Percentiles rank a stretch among this genome's conserved stretches.
Evolutionary conservation across 352 stramenopile species (phyloP).

Genomic region (Thalassiosira allenii): DNA sequence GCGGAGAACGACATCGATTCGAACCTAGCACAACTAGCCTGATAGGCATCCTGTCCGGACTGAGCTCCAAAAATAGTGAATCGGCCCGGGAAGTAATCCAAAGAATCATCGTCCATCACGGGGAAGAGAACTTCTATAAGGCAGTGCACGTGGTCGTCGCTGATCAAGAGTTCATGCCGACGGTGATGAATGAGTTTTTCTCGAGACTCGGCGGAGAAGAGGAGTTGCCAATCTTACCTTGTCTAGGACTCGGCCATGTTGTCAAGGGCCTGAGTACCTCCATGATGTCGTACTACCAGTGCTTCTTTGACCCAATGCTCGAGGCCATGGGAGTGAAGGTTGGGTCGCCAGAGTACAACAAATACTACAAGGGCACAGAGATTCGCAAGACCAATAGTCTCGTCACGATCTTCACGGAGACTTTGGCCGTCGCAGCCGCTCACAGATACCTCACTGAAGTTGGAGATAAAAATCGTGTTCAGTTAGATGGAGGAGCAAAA

Average conservation of each 20-base stretch:
- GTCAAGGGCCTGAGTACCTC: constrained; percentile 7
- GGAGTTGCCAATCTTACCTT: constrained; percentile 15
- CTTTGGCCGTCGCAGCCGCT: constrained; percentile 1
- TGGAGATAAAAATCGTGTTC: constrained; percentile 5
- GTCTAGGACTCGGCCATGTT: constrained; percentile 11
- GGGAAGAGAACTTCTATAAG: constrained; percentile 16
- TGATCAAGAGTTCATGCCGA: constrained; percentile 37
- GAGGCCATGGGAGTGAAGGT: constrained; percentile 12
- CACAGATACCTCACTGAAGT: constrained; percentile 22
- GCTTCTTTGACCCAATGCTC: constrained; percentile 33
- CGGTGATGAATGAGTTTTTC: constrained; percentile 32
- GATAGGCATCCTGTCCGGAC: constrained; percentile 1
- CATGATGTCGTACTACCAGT: constrained; percentile 32
- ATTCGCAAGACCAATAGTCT: constrained; percentile 28
- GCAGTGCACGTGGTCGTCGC: constrained; percentile 21
- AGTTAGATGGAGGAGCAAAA: neutral
- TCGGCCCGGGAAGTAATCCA: constrained; percentile 12
- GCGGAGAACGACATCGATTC: constrained; percentile 16
- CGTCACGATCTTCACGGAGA: constrained; percentile 19
- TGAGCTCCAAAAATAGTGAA: constrained; percentile 32
- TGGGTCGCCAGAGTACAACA: constrained; percentile 16
- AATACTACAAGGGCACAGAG: constrained; percentile 19
- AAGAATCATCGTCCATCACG: constrained; percentile 8
- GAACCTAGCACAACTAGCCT: neutral
- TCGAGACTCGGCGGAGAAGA: constrained; percentile 1